A percentile compares a stretch with the other conserved stretches of the same genome.
phyloP scores from a whole-genome alignment of 176 grass and related monocot genomes.

The Raddia distichophylla region DNA sequence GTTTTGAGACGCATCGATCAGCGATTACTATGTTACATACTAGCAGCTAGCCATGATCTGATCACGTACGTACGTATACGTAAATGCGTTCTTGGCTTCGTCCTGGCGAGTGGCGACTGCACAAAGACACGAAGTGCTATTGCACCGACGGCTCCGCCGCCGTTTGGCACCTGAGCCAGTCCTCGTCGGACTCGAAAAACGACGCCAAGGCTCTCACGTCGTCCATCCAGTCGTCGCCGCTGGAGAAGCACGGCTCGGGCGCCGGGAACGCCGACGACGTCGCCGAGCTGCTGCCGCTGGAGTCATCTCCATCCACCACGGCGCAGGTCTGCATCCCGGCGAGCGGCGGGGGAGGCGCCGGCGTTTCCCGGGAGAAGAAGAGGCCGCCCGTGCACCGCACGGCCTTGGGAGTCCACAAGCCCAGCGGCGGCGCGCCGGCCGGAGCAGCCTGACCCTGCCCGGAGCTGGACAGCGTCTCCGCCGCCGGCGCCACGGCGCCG shows the following conservation, averaged over 20 bases:
- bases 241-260: constrained; percentile 26
- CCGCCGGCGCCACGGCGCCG: neutral
- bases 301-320: constrained; percentile 31
- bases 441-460: neutral
- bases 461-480: constrained; percentile 10
- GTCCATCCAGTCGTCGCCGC: constrained; percentile 58
- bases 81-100: neutral
- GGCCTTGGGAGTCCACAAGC: constrained; percentile 56
- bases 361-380: constrained; percentile 33
- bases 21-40: neutral
- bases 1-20: neutral
- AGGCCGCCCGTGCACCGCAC: constrained; percentile 47
- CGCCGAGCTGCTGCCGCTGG: constrained; percentile 38
- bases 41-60: neutral
- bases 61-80: neutral
- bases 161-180: constrained; percentile 48
- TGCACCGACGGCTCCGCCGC: neutral
- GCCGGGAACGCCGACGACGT: constrained; percentile 25
- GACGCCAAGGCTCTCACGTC: constrained; percentile 61
- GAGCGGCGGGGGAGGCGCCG: neutral
- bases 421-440: neutral
- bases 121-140: neutral
- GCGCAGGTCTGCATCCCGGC: neutral
- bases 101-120: neutral
- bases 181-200: constrained; percentile 69